Conservation (phyloP, 352 stramenopile genomes). For the Globisporangium splendens region DNA sequence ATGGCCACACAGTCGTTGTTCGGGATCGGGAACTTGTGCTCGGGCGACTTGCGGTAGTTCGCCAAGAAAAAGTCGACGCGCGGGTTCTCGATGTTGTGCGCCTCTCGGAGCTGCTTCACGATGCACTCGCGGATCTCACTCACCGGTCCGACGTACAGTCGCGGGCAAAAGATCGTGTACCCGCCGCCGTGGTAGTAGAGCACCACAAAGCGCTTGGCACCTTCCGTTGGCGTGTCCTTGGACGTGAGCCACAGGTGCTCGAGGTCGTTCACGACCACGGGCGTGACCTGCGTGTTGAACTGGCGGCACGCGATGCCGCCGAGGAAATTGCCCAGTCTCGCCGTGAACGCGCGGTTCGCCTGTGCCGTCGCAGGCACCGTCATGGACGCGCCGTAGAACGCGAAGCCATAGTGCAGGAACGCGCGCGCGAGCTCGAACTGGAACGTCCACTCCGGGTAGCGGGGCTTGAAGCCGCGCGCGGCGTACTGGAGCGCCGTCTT, state of each 20-base stretch:
- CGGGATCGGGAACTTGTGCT: conserved; percentile 37
- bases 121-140: conserved; percentile 24
- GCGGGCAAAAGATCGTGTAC: conserved; percentile 35
- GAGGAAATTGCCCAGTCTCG: conserved; percentile 15
- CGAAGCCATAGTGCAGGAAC: conserved; percentile 15
- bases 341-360: conserved; percentile 18
- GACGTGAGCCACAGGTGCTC: conserved; percentile 35
- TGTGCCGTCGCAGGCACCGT: conserved; percentile 11
- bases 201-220: conserved; percentile 20
- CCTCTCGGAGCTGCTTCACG: conserved; percentile 19
- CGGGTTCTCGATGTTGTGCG: conserved; percentile 14
- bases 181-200: conserved; percentile 45
- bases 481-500: background rate
- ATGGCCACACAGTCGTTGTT: conserved; percentile 34
- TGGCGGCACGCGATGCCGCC: conserved; percentile 17
- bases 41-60: conserved; percentile 52
- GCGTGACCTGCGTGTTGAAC: conserved; percentile 15
- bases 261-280: conserved; percentile 27
- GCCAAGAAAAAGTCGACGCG: conserved; percentile 40
- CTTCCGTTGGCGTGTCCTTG: background rate
- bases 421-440: conserved; percentile 25
- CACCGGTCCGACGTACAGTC: conserved; percentile 38
- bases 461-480: background rate
- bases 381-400: conserved; percentile 13
- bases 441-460: conserved; percentile 24